Evolutionary conservation across 2,329 filamentous ascomycete species (phyloP), one percentile per base, ranked within the genome.

Genomic region (Alternaria dauci): DNA sequence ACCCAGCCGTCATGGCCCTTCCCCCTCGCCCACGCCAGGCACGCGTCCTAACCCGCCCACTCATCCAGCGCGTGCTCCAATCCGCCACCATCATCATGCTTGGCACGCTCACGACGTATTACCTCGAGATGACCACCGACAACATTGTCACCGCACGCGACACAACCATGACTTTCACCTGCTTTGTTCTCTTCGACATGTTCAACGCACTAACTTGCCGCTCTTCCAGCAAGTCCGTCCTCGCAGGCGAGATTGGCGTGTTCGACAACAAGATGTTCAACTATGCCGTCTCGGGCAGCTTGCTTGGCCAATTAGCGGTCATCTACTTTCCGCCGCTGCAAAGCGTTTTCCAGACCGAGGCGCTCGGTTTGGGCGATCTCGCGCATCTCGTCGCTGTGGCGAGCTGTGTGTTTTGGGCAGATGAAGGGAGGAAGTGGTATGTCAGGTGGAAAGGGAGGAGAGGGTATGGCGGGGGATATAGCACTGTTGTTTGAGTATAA

Each of bases 161-260:
- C 80, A 99, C 95, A 2, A 99, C 95, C 66, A 97, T 99, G 91
- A 98, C 95, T 0, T 99, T 99, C 77, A 99, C 95, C 6, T 97
- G 94, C 80, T 99, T 99, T 76, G 95, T 99, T 46, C 87, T 99
- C 55, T 99, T 98, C 79, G 95, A 99, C 83, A 99, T 99, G 95
- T 97, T 98, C 84, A 98, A 99, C 79, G 95, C 95, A 2, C 84
- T 99, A 23, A 90, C 92, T 16, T 99, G 95, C 80, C 92, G 95
- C 48, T 96, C 91, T 8, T 94, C 97, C 76, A 89, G 87, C 64
- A 98, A 98, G 78, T 96, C 92, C 11, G 85, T 99, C 5, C 86
- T 99, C 4, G 86, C 90, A 26, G 94, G 95, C 41, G 94, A 99
- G 76, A 79, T 96, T 52, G 88, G 91, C 8, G 78, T 96, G 12